These are phyloP conservation scores for Xylariaceae sp. DNA, from an alignment of 2,329 filamentous ascomycete species.

Conservation along the genomic window DNA sequence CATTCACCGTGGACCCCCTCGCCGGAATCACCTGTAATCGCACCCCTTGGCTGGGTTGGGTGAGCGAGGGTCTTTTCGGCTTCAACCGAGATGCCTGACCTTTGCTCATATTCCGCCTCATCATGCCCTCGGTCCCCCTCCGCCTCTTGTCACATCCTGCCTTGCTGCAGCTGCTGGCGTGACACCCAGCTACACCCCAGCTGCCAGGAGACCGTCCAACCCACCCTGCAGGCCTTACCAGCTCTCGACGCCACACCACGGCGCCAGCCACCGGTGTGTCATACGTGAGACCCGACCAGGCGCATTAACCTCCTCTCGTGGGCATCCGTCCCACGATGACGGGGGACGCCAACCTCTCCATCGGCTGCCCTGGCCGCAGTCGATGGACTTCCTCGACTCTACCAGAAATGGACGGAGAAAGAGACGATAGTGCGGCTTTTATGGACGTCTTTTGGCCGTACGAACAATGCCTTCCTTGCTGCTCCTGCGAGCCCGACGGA, in stretches of 20 bases:
- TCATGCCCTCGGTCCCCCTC: conserved; percentile 37
- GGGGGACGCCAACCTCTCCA: conserved; percentile 40
- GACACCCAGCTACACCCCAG: conserved; percentile 12
- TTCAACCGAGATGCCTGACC: conserved; percentile 38
- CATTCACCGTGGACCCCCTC: conserved; percentile 20
- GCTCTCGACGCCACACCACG: conserved; percentile 34
- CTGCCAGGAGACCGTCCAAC: conserved; percentile 18
- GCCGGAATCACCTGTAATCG: conserved; percentile 35
- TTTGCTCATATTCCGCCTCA: conserved; percentile 28
- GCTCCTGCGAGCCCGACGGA: conserved; percentile 36
- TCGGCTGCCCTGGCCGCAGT: conserved; percentile 21
- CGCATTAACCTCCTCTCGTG: conserved; percentile 47
- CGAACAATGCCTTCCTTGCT: conserved; percentile 54
- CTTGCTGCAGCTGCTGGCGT: conserved; percentile 14
- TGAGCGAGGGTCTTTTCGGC: conserved; percentile 33
- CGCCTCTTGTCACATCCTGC: conserved; percentile 17
- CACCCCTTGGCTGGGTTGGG: conserved; percentile 13
- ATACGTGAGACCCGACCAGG: conserved; percentile 45
- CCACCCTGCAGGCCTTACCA: conserved; percentile 17
- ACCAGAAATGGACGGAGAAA: conserved; percentile 30
- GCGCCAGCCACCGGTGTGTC: conserved; percentile 37
- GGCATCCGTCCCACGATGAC: conserved; percentile 33
- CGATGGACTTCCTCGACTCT: conserved; percentile 34
- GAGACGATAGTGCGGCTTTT: conserved; percentile 78
- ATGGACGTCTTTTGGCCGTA: conserved; percentile 90